A percentile compares a stretch with the other conserved stretches of the same genome.
These are phyloP conservation scores for Botrytis galanthina DNA, from an alignment of 2,329 filamentous ascomycete species.

Conservation along the genomic window DNA sequence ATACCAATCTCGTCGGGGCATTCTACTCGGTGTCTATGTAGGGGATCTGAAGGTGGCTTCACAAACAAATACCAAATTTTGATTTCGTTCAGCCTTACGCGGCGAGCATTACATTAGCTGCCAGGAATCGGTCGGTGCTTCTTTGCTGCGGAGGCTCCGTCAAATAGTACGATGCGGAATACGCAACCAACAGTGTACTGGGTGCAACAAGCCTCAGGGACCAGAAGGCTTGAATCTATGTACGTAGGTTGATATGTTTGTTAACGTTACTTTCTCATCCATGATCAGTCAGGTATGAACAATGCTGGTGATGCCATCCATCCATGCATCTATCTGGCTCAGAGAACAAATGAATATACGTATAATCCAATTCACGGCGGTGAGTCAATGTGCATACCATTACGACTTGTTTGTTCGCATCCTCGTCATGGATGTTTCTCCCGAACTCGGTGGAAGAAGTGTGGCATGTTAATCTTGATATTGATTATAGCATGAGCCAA, in stretches of 20 bases:
- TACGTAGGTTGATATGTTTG: constrained; percentile 5
- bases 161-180: not conserved
- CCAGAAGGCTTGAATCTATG: constrained; percentile 4
- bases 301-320: not conserved
- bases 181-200: not conserved
- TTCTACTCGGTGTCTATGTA: constrained; percentile 9
- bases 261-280: constrained; percentile 19
- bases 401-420: not conserved
- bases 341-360: not conserved
- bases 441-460: not conserved
- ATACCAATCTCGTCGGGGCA: not conserved
- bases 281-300: not conserved
- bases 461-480: not conserved
- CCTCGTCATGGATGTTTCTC: not conserved
- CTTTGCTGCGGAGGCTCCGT: not conserved
- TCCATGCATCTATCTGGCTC: not conserved
- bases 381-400: not conserved
- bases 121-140: not conserved
- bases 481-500: not conserved
- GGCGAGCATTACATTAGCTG: not conserved
- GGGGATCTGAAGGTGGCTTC: constrained; percentile 10
- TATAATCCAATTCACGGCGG: constrained; percentile 1
- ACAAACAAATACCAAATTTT: not conserved
- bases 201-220: constrained; percentile 3
- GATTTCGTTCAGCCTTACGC: constrained; percentile 11